Evolutionary conservation across 192 early-diverging fungal genomes (phyloP).

Genomic region (Umbelopsis sp.): DNA sequence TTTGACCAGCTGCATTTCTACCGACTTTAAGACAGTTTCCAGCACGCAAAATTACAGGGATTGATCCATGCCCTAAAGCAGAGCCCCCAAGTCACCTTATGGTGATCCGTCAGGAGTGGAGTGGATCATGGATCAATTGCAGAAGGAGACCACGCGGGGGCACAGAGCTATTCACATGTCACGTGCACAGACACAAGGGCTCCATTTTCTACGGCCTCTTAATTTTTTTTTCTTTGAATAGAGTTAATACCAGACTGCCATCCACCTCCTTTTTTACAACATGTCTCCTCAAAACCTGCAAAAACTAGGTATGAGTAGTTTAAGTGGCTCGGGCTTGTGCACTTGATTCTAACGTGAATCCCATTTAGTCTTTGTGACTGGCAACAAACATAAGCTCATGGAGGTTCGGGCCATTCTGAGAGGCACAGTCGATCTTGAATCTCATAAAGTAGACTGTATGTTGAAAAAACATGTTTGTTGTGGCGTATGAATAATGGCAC

Average conservation of each 20-base stretch:
- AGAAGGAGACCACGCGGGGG: not conserved
- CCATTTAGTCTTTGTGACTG: constrained; percentile 81
- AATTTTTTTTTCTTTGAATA: constrained; percentile 11
- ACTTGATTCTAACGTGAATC: not conserved
- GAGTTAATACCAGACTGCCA: not conserved
- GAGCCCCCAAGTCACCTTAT: not conserved
- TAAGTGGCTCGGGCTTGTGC: not conserved
- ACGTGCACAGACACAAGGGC: not conserved
- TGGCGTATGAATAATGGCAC: too few species aligned
- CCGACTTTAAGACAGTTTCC: too few species aligned
- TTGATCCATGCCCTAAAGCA: too few species aligned
- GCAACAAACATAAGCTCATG: constrained; percentile 93
- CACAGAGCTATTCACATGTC: not conserved
- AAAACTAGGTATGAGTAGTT: constrained; percentile 24
- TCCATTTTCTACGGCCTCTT: not conserved
- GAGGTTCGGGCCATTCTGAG: constrained; percentile 87
- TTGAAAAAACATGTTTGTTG: not conserved
- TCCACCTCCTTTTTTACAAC: not conserved
- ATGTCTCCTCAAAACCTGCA: constrained; percentile 19
- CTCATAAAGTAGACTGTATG: constrained; percentile 72
- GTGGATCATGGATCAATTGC: not conserved
- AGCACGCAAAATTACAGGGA: too few species aligned
- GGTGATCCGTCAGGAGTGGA: not conserved
- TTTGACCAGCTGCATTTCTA: too few species aligned
- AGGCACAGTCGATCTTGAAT: constrained; percentile 64